Conservation (phyloP, 345 rosid species). For the Erodium maritimum region DNA sequence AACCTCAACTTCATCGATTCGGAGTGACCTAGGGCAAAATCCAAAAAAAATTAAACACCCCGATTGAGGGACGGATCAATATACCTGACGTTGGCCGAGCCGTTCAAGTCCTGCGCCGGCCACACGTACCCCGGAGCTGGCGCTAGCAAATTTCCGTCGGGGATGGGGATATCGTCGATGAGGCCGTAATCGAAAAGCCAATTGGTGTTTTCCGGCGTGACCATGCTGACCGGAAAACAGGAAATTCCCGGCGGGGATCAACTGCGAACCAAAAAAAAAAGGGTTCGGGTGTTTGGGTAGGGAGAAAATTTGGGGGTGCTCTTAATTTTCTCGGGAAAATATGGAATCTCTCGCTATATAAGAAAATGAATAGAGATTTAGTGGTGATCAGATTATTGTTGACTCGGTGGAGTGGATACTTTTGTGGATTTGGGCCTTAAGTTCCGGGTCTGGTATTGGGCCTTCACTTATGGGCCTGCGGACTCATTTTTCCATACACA, state of each 20-base stretch:
- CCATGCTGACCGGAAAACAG: conserved; percentile 30
- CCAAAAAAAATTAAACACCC: background rate
- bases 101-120: conserved; percentile 48
- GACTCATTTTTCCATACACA: no score
- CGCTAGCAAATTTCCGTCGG: conserved; percentile 41
- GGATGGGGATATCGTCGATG: conserved; percentile 66
- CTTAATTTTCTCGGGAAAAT: no score
- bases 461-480: no score
- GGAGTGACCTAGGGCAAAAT: background rate
- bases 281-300: background rate
- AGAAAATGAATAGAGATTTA: background rate
- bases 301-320: background rate
- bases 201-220: conserved; percentile 56
- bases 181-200: conserved; percentile 52
- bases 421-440: background rate
- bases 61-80: background rate
- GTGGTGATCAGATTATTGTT: background rate
- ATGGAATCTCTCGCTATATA: background rate
- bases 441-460: no score
- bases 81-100: conserved; percentile 61
- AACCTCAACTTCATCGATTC: background rate
- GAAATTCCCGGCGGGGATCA: background rate
- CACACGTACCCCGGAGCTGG: conserved; percentile 57
- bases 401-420: background rate
- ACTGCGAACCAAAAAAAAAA: no score